These are phyloP conservation scores for Paraconiothyrium sp. DNA, from an alignment of 2,329 filamentous ascomycete species.

Conservation along the genomic window DNA sequence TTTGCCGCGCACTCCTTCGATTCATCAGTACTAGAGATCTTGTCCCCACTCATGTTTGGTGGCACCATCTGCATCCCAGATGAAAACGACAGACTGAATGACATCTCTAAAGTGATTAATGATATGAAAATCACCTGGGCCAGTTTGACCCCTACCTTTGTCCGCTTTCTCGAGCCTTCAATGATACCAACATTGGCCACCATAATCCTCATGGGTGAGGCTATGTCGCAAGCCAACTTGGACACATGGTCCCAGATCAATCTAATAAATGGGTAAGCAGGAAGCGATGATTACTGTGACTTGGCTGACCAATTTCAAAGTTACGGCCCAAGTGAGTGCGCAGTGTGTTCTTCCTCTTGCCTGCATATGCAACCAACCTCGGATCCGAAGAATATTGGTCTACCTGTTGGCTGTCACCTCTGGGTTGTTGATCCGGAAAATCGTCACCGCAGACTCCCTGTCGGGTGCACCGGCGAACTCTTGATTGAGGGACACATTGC, in stretches of 20 bases:
- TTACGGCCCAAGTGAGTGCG: constrained; percentile 39
- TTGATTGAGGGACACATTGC: constrained; percentile 64
- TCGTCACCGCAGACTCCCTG: constrained; percentile 32
- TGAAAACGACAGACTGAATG: constrained; percentile 55
- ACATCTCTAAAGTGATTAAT: constrained; percentile 48
- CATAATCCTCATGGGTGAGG: constrained; percentile 48
- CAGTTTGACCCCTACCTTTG: constrained; percentile 35
- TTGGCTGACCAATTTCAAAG: constrained; percentile 10
- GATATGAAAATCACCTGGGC: constrained; percentile 31
- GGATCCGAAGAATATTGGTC: constrained; percentile 36
- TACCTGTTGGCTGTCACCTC: constrained; percentile 30
- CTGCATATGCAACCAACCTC: constrained; percentile 19
- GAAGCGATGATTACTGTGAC: not conserved
- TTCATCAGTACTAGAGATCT: constrained; percentile 30
- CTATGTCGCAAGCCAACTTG: constrained; percentile 34
- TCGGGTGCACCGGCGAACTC: constrained; percentile 58
- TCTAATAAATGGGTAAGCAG: constrained; percentile 32
- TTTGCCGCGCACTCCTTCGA: constrained; percentile 41
- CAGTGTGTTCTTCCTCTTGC: constrained; percentile 26
- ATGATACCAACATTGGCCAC: constrained; percentile 50
- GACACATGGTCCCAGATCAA: constrained; percentile 35
- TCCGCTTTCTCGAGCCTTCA: constrained; percentile 42
- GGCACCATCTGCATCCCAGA: constrained; percentile 38
- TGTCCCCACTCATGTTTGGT: constrained; percentile 32
- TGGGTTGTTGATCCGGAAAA: constrained; percentile 52